Evolutionary conservation across 75 land plant genomes (phyloP).

Genomic region (Cunninghamia lanceolata): DNA sequence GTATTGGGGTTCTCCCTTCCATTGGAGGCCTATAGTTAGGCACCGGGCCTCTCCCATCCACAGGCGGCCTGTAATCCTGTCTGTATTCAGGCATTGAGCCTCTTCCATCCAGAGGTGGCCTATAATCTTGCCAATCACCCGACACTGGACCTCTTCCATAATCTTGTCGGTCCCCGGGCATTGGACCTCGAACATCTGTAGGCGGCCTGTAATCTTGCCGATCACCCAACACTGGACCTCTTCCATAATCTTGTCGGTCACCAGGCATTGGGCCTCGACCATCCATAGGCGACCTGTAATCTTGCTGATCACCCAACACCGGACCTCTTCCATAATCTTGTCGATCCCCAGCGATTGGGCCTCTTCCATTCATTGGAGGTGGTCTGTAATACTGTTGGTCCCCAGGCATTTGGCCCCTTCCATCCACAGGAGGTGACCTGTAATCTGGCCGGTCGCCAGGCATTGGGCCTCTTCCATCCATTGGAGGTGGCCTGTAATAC

Average conservation of each 20-base stretch:
- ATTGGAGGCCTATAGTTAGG: neutral
- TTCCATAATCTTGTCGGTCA: neutral
- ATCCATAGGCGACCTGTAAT: neutral
- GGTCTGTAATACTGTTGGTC: neutral
- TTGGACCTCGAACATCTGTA: neutral
- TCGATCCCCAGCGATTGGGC: neutral
- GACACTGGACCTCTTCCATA: neutral
- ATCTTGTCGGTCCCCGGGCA: neutral
- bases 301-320: neutral
- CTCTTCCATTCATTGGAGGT: neutral
- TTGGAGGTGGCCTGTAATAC: slow-evolving; percentile 1
- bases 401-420: neutral
- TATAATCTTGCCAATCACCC: slow-evolving; percentile 5
- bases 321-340: neutral
- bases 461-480: neutral
- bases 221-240: neutral
- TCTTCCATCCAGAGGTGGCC: slow-evolving; percentile 5
- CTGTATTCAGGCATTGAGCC: neutral
- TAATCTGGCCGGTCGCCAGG: neutral
- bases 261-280: neutral
- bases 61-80: neutral
- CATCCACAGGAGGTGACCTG: neutral
- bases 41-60: neutral
- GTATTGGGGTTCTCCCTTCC: neutral
- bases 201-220: no score